Conservation (phyloP, 2,329 filamentous ascomycete genomes). For the Zasmidium angulare region DNA sequence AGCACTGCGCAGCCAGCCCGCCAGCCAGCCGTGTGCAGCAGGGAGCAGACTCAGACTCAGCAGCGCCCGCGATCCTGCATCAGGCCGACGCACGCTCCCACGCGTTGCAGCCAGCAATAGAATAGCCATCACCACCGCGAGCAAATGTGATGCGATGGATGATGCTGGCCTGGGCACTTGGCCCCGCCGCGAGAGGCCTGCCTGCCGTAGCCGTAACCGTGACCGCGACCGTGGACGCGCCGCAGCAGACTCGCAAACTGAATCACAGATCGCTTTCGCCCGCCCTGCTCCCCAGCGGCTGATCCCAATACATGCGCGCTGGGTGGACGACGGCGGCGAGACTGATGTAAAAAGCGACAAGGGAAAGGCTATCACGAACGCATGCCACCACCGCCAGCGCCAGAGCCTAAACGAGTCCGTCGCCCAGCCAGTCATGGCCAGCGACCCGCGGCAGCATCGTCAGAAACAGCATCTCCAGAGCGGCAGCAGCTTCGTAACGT, state of each 20-base stretch:
- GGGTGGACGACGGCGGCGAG: constrained; percentile 10
- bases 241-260: constrained; percentile 3
- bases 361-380: constrained; percentile 8
- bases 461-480: background rate
- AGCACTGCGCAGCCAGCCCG: background rate
- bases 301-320: constrained; percentile 19
- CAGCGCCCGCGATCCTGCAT: too few relatives aligned
- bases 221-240: constrained; percentile 13
- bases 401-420: constrained; percentile 12
- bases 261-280: constrained; percentile 17
- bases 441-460: background rate
- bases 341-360: constrained; percentile 19
- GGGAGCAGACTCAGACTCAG: too few relatives aligned
- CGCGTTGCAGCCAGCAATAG: too few relatives aligned
- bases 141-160: background rate
- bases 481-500: background rate
- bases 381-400: constrained; percentile 10
- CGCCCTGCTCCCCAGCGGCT: constrained; percentile 13
- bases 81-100: too few relatives aligned
- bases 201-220: too few relatives aligned
- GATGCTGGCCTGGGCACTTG: too few relatives aligned
- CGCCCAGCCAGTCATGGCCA: background rate
- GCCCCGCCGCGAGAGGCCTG: too few relatives aligned
- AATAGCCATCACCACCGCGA: background rate
- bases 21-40: too few relatives aligned